Base-by-base conservation (phyloP, 768 basidiomycete species). In the Lyophyllum shimeji region DNA sequence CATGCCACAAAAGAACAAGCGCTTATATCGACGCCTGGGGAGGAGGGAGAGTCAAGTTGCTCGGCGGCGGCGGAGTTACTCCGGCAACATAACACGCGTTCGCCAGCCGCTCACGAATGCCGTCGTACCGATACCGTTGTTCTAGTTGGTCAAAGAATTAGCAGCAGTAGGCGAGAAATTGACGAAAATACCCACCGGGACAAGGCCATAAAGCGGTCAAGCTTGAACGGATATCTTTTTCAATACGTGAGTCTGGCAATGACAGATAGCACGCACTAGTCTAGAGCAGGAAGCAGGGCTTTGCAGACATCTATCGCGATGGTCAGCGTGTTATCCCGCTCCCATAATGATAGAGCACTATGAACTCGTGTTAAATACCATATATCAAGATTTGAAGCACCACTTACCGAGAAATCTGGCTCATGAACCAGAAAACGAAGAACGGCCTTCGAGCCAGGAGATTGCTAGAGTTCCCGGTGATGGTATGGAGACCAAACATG, bases 391-490 rank as follows among this genome's bases (percentile, higher is more conserved):
- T 46, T 21, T 29, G 51, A 24, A 17, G 44, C 20, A 47, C 44
- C 52, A 67, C 68, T 50, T 54, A 82, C 84, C 83, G 78, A 64
- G 74, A 76, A 51, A 89, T 79, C 68, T 89, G 86, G 20, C 79
- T 78, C 85, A 87, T 86, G 64, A 90, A 88, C 87, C 86, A 89
- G 66, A 87, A 87, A 21, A 83, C 75, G 65, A 83, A 86, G 65
- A 86, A 86, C 9, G 88, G 88, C 53, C 87, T 72, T 15, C 79
- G 74, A 2, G 82, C 72, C 21, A 90, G 68, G 29, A 76, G 66
- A 56, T 82, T 78, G 39, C 65, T 73, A 23, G 74, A 65, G 58
- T 77, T 75, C 15, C 85, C 86, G 8, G 87, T 88, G 59, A 89
- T 77, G 2, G 79, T 77, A 52, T 81, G 77, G 43, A 89, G 71